A percentile compares a stretch with the other conserved stretches of the same genome.
phyloP scores from a whole-genome alignment of 176 grass and related monocot species.

The Rhynchospora tenuis region DNA sequence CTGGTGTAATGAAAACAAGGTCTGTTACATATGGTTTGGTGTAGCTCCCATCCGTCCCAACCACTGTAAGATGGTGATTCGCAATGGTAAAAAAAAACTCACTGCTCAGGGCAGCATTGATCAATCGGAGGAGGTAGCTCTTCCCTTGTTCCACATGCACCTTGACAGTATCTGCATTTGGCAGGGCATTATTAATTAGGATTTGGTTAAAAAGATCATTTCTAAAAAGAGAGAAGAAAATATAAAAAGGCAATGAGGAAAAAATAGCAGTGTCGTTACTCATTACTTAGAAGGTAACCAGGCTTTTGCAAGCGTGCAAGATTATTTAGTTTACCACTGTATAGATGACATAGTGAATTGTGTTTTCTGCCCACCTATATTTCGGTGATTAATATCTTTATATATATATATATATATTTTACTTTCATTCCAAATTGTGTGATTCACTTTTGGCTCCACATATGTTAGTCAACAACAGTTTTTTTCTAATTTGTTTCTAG shows the following conservation, averaged over 20 bases:
- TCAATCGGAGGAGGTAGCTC: conserved; percentile 45
- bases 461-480: not conserved
- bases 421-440: not conserved
- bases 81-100: conserved; percentile 77
- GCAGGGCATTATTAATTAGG: not conserved
- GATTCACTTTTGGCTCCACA: not conserved
- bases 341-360: not conserved
- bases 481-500: not conserved
- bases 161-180: conserved; percentile 21
- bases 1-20: conserved; percentile 62
- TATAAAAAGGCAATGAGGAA: not conserved
- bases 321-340: not conserved
- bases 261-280: not conserved
- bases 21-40: conserved; percentile 63
- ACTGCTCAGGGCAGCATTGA: conserved; percentile 69
- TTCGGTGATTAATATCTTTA: not conserved
- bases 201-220: not conserved
- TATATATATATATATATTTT: too few species aligned
- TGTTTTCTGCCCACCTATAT: not conserved
- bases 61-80: conserved; percentile 67
- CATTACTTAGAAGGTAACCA: not conserved
- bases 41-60: conserved; percentile 72
- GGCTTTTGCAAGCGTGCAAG: not conserved
- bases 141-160: conserved; percentile 45
- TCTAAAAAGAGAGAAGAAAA: not conserved